Conservation (phyloP, 2,329 filamentous ascomycete species). For the Beauveria brongniartii region DNA sequence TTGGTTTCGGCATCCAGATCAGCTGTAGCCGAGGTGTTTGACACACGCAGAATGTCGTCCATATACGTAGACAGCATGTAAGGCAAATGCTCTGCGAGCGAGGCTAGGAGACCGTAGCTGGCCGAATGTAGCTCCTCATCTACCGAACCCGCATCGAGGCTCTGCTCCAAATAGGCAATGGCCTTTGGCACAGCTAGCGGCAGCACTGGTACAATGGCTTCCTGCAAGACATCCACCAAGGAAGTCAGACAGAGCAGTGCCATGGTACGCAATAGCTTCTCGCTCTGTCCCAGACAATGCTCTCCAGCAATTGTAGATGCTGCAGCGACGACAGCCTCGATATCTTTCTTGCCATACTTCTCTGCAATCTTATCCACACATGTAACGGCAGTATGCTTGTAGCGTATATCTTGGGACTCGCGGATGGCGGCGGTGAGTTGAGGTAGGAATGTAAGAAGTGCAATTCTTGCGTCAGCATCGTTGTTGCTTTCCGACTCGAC, state of each 20-base stretch:
- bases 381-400: conserved; percentile 78
- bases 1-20: conserved; percentile 54
- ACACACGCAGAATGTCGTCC: conserved; percentile 61
- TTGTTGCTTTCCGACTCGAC: conserved; percentile 65
- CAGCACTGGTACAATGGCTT: conserved; percentile 76
- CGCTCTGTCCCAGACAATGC: conserved; percentile 66
- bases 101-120: conserved; percentile 68
- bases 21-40: conserved; percentile 61
- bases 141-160: conserved; percentile 43
- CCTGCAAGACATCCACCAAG: conserved; percentile 78
- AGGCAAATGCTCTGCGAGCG: conserved; percentile 74
- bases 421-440: conserved; percentile 70
- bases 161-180: conserved; percentile 61
- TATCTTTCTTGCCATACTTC: conserved; percentile 90
- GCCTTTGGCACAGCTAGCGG: conserved; percentile 66
- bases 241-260: conserved; percentile 85
- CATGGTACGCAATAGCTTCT: conserved; percentile 68
- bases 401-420: conserved; percentile 60
- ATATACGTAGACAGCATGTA: conserved; percentile 82
- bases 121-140: conserved; percentile 69
- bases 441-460: conserved; percentile 70
- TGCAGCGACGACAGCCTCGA: conserved; percentile 65
- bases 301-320: conserved; percentile 69
- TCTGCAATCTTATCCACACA: conserved; percentile 91
- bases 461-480: conserved; percentile 58